Evolutionary conservation across 176 grass and related monocot genomes (phyloP), one percentile per base, ranked within the genome.

Genomic region (Pontederia paniculata): DNA sequence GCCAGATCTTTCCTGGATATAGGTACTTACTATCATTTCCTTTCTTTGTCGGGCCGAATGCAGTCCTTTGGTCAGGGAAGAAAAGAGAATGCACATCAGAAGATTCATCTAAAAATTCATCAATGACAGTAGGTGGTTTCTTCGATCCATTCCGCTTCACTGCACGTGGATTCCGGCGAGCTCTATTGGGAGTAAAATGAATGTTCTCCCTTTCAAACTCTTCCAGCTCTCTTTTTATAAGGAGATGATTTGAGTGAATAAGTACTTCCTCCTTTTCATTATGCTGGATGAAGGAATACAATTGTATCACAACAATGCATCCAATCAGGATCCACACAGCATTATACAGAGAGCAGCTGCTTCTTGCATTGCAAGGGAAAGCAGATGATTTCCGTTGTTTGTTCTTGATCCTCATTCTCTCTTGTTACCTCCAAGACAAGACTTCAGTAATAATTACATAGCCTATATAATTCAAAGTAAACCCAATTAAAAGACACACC

Each of bases 21-120:
- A 77, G 80, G 59, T 79, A 65, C 53, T 62, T 74, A 58, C 66
- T 79, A 4, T 79, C 74, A 71, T 84, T 84, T n/a, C 77, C 80
- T 62, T 61, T 69, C 16, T 52, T 70, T 25, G 25, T 19, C 17
- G 86, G 87, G 48, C 76, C 71, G 54, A 84, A 44, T 16, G 83
- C 79, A 8, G 19, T 78, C 51, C 65, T 77, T n/a, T 1, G 41
- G 62, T 88, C 81, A 14, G 93, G 94, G 58, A 98, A 93, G 62
- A 93, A 90, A 83, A 88, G 70, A 5, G 70, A 76, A 54, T 93
- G 94, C 44, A 98, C 79, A 0, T 85, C 72, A 14, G 87, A 91
- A 16, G 83, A 84, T 65, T 72, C 66, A 55, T 98, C 94, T 75
- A 93, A 74, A 60, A 98, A 98, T 70, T 88, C 94, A 49, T 91